Conservation (phyloP, 306 rosid genomes). For the Cucumis cinereus region DNA sequence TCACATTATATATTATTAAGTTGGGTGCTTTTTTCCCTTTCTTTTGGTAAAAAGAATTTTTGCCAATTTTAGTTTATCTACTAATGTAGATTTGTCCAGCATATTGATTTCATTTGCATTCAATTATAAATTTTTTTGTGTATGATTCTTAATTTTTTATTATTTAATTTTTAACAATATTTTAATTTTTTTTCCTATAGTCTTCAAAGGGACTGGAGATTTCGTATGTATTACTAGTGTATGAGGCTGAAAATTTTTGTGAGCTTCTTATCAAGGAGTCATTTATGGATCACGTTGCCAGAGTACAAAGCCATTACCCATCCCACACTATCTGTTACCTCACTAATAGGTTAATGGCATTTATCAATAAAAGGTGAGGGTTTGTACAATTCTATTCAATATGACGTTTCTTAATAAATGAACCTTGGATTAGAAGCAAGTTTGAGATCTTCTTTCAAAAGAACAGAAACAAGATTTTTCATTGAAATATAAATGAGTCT, state of each 20-base stretch:
- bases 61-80: neutral
- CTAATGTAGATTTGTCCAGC: neutral
- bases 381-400: neutral
- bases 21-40: neutral
- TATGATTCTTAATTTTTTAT: conserved; percentile 5
- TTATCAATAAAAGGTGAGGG: conserved; percentile 70
- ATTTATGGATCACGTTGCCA: conserved; percentile 38
- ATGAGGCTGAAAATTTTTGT: conserved; percentile 72
- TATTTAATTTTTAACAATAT: neutral
- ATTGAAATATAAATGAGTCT: too few species aligned
- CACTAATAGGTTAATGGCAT: conserved; percentile 65
- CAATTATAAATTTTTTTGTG: neutral
- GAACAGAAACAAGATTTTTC: too few species aligned
- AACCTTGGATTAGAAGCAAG: neutral
- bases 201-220: conserved; percentile 44
- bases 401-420: neutral
- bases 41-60: neutral
- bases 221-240: conserved; percentile 54
- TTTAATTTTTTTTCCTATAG: conserved; percentile 18
- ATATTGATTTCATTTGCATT: neutral
- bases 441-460: neutral
- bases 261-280: conserved; percentile 46
- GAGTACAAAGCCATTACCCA: conserved; percentile 61
- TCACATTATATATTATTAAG: too few species aligned
- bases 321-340: conserved; percentile 69